These are phyloP conservation scores for Yarrowia galli DNA, from an alignment of 1,139 yeast genomes.

Conservation along the genomic window DNA sequence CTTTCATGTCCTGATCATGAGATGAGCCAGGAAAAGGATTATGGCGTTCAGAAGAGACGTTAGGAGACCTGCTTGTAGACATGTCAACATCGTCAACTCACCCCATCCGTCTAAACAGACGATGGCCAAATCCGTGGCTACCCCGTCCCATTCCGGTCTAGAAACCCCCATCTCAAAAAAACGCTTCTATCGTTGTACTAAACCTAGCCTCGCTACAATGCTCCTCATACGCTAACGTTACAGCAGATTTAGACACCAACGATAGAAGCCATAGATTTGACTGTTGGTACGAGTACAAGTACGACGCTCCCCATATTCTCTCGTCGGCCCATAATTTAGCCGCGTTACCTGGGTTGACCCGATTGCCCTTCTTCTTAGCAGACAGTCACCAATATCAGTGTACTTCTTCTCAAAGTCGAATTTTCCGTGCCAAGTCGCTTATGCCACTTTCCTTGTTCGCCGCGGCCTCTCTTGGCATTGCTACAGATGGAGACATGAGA, in stretches of 20 bases:
- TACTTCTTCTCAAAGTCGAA: neutral
- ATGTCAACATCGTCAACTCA: no score
- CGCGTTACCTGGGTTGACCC: neutral
- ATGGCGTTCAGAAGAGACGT: no score
- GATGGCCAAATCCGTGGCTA: neutral
- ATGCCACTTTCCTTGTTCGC: neutral
- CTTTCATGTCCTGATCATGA: conserved; percentile 17
- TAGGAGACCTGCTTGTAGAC: no score
- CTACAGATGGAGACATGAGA: neutral
- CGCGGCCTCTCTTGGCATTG: neutral
- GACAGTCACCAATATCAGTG: neutral
- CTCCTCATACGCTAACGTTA: neutral
- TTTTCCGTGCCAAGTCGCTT: conserved; percentile 25
- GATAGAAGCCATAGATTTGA: neutral
- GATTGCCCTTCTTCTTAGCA: neutral
- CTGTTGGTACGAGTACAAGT: no score
- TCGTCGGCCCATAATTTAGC: neutral
- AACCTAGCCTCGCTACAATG: neutral
- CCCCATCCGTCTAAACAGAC: no score
- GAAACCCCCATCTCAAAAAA: neutral
- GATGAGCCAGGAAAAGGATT: neutral
- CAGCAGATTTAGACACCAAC: neutral
- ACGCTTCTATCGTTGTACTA: neutral
- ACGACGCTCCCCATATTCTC: neutral
- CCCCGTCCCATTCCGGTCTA: neutral